A percentile compares a stretch with the other conserved stretches of the same genome.
Evolutionary conservation across 2,329 filamentous ascomycete species (phyloP).

Genomic region (Aspergillus fumigatiaffinis): DNA sequence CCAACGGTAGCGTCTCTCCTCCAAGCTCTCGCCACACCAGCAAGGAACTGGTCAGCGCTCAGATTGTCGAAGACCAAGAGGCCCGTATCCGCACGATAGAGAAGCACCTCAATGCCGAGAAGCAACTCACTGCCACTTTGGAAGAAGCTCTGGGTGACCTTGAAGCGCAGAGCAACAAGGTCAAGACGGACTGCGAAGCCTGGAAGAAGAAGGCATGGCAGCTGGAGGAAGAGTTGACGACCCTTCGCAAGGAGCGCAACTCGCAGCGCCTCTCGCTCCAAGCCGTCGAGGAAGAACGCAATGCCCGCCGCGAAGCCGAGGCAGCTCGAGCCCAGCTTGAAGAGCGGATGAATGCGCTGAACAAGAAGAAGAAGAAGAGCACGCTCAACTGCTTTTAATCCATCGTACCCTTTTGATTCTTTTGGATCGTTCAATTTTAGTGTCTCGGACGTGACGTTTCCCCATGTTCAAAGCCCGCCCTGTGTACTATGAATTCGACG

Average conservation of each 20-base stretch:
- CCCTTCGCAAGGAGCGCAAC: constrained; percentile 56
- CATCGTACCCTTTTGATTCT: constrained; percentile 6
- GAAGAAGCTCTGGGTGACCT: constrained; percentile 95
- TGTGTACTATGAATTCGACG: constrained; percentile 25
- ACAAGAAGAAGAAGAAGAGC: constrained; percentile 90
- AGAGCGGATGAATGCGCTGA: constrained; percentile 89
- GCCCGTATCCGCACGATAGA: constrained; percentile 92
- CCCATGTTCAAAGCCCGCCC: constrained; percentile 4
- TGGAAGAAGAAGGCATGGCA: constrained; percentile 83
- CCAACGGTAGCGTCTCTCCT: constrained; percentile 51
- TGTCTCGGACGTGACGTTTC: constrained; percentile 15
- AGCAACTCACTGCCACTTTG: constrained; percentile 89
- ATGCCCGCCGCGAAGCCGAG: constrained; percentile 86
- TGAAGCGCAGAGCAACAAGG: constrained; percentile 85
- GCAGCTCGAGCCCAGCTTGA: constrained; percentile 83
- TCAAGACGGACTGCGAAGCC: constrained; percentile 82
- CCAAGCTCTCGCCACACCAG: constrained; percentile 68
- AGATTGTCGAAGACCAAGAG: constrained; percentile 92
- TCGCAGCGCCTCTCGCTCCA: constrained; percentile 67
- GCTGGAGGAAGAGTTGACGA: constrained; percentile 61
- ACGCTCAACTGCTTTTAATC: constrained; percentile 93
- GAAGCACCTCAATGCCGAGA: constrained; percentile 93
- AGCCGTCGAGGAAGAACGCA: constrained; percentile 92
- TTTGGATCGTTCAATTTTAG: constrained; percentile 1
- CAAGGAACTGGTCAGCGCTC: constrained; percentile 73